Base-by-base conservation (phyloP, 2,329 filamentous ascomycete genomes). In the Verticillium nubilum region DNA sequence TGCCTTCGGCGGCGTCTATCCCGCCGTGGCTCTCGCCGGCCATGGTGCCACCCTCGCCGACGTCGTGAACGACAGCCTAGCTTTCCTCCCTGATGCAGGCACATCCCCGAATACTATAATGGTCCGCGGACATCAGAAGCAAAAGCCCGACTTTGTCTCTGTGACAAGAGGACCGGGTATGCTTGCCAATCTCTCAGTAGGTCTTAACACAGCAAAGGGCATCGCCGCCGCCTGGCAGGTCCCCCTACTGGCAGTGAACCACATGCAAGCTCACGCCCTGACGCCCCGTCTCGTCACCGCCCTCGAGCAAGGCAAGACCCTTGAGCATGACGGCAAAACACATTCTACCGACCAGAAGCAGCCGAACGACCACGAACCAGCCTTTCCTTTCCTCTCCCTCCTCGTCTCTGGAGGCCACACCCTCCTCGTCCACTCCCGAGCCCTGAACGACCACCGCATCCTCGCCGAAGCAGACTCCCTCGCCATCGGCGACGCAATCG, bases 201-300 rank as follows among this genome's bases (percentile, higher is more conserved):
- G 95, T 0, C 73, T 98, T 12, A 87, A 92, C 69, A 88, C 87
- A 25, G 95, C 92, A 19, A 98, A 98, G 74, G 95, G 92, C 0
- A 81, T 98, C 23, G 86, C 93, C 0, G 80, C 90, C 23, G 92
- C 91, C 37, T 96, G 91, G 91, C 82, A 86, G 64, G 82, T 92
- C 37, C 93, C 94, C 3, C 77, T 98, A 31, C 73, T 98, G 1
- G 95, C 87, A 0, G 90, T 97, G 1, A 90, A 99, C 72, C 95
- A 99, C 73, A 98, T 99, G 95, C 93, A 97, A 72, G 95, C 93
- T 12, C 95, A 99, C 73, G 89, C 95, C 19, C 77, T 99, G 63
- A 98, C 95, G 19, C 90, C 94, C 17, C 83, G 92, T 10, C 82
- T 99, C 50, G 87, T 88, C 4, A 76, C 79, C 31, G 89, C 90